Conservation (phyloP, 2,329 filamentous ascomycete genomes). For the Clonostachys sp. region DNA sequence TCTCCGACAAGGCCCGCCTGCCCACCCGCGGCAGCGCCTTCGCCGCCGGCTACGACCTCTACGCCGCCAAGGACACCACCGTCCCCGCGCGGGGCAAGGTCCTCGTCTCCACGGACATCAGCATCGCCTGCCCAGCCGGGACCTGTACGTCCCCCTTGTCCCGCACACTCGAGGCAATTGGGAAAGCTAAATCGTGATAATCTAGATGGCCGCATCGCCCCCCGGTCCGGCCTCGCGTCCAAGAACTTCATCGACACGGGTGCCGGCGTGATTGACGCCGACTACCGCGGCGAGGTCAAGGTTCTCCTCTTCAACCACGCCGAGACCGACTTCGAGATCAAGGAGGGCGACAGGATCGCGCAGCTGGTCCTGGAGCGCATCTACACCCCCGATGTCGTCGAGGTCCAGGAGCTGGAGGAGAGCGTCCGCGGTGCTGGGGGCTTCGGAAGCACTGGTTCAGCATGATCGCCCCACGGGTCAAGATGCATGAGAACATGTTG, state of each 20-base stretch:
- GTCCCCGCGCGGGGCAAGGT: slow-evolving; percentile 81
- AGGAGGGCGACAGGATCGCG: slow-evolving; percentile 84
- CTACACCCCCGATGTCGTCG: slow-evolving; percentile 86
- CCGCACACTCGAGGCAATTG: not conserved
- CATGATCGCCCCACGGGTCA: too few species aligned
- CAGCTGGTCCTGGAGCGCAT: slow-evolving; percentile 94
- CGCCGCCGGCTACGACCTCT: slow-evolving; percentile 92
- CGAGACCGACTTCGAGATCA: slow-evolving; percentile 75
- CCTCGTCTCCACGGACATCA: slow-evolving; percentile 85
- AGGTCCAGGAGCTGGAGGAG: slow-evolving; percentile 83
- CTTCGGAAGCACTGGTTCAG: slow-evolving; percentile 77
- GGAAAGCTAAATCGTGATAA: slow-evolving; percentile 1
- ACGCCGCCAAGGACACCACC: slow-evolving; percentile 68
- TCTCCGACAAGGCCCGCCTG: slow-evolving; percentile 71
- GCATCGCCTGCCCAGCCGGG: slow-evolving; percentile 83
- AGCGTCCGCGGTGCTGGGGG: slow-evolving; percentile 88
- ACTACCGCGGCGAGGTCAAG: slow-evolving; percentile 93
- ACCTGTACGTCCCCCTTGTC: slow-evolving; percentile 66
- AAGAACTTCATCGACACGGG: slow-evolving; percentile 97
- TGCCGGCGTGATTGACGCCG: slow-evolving; percentile 94
- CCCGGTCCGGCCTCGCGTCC: slow-evolving; percentile 82
- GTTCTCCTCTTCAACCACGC: slow-evolving; percentile 92
- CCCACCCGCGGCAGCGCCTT: slow-evolving; percentile 87
- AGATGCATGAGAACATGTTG: too few species aligned
- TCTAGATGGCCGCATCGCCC: slow-evolving; percentile 81